phyloP scores from a whole-genome alignment of 2,329 filamentous ascomycete genomes.

The Ceratocystiopsis minuta region DNA sequence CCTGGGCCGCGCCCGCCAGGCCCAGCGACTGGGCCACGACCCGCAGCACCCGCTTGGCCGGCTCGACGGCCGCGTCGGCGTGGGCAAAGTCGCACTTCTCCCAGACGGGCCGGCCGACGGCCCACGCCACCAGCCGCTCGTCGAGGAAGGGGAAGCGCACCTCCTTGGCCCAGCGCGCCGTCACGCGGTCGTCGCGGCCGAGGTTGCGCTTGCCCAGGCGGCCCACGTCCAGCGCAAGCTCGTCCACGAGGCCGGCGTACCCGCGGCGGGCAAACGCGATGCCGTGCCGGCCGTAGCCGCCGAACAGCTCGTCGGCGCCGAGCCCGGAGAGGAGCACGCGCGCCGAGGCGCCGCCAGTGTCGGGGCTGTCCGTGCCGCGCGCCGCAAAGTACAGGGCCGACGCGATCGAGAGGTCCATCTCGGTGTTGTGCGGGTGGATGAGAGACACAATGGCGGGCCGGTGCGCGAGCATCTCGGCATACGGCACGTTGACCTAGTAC shows the following conservation, averaged over 20 bases:
- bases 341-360: conserved; percentile 36
- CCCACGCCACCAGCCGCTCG: conserved; percentile 69
- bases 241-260: conserved; percentile 54
- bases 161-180: conserved; percentile 78
- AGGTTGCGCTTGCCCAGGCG: conserved; percentile 87
- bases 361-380: conserved; percentile 29
- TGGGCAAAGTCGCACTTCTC: conserved; percentile 79
- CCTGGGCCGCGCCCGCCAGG: conserved; percentile 52
- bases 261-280: conserved; percentile 54
- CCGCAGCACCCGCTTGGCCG: conserved; percentile 66
- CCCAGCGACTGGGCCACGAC: conserved; percentile 58
- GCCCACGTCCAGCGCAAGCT: conserved; percentile 69
- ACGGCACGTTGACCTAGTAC: conserved; percentile 58
- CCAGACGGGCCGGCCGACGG: conserved; percentile 54
- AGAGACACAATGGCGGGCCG: conserved; percentile 52
- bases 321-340: conserved; percentile 80
- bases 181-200: conserved; percentile 79
- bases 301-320: conserved; percentile 91
- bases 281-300: conserved; percentile 73
- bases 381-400: conserved; percentile 90
- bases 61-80: conserved; percentile 34
- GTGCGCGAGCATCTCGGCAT: conserved; percentile 52
- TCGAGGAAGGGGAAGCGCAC: conserved; percentile 83
- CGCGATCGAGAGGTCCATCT: conserved; percentile 96
- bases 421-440: conserved; percentile 86